Percentiles rank a stretch among this genome's conserved stretches.
Conservation (phyloP, 805 yeast species). For the Ogataea kodamae region DNA sequence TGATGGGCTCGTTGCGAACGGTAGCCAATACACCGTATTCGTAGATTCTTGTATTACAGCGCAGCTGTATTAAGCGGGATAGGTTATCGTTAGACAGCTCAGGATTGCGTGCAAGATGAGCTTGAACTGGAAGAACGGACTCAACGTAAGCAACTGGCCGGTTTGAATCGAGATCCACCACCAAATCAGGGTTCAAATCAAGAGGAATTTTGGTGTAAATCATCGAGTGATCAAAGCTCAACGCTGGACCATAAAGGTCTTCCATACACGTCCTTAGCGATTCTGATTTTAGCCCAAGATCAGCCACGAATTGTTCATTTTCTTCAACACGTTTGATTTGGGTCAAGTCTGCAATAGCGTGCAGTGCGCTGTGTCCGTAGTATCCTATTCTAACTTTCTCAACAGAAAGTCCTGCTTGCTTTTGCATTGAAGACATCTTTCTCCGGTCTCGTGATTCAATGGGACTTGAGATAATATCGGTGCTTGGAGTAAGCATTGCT, state of each 20-base stretch:
- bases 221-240: conserved; percentile 24
- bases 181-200: conserved; percentile 11
- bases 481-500: conserved; percentile 6
- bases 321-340: conserved; percentile 23
- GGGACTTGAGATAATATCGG: conserved; percentile 12
- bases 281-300: conserved; percentile 17
- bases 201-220: conserved; percentile 28
- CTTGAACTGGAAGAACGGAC: conserved; percentile 21
- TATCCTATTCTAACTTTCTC: conserved; percentile 18
- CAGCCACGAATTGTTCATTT: conserved; percentile 24
- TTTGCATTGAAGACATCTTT: conserved; percentile 5
- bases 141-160: conserved; percentile 30
- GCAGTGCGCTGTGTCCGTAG: conserved; percentile 11
- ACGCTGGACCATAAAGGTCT: conserved; percentile 18
- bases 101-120: conserved; percentile 13
- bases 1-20: conserved; percentile 30
- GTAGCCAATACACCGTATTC: conserved; percentile 20
- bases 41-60: conserved; percentile 27
- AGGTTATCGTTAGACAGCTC: conserved; percentile 18
- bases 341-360: conserved; percentile 21
- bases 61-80: conserved; percentile 29
- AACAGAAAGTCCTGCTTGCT: conserved; percentile 12
- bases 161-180: conserved; percentile 26
- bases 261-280: conserved; percentile 23
- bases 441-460: conserved; percentile 4